Evolutionary conservation across 2,329 filamentous ascomycete genomes (phyloP).

Genomic region (Verticillium longisporum): DNA sequence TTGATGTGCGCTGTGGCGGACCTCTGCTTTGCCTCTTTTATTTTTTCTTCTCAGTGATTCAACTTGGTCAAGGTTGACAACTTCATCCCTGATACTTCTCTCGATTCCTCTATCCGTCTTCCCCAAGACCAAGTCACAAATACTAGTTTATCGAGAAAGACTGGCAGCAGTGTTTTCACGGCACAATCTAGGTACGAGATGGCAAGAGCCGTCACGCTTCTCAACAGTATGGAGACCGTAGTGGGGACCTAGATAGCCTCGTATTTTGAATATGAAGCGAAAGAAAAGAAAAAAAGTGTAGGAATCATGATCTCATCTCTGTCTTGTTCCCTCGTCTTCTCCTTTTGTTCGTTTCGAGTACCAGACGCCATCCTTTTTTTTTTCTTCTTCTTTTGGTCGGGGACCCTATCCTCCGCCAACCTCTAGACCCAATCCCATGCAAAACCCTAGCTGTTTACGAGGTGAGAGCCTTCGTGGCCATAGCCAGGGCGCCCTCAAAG

Average conservation of each 20-base stretch:
- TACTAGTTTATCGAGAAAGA: neutral
- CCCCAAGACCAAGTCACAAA: too few relatives aligned
- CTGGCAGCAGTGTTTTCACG: neutral
- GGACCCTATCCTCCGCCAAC: neutral
- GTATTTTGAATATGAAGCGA: too few relatives aligned
- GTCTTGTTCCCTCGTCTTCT: too few relatives aligned
- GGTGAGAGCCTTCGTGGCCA: constrained; percentile 70
- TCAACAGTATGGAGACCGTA: neutral
- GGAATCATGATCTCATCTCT: neutral
- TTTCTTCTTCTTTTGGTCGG: too few relatives aligned
- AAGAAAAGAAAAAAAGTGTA: too few relatives aligned
- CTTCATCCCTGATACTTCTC: too few relatives aligned
- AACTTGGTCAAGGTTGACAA: too few relatives aligned
- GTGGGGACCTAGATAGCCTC: neutral
- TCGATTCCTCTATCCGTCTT: too few relatives aligned
- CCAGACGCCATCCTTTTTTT: neutral
- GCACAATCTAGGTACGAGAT: neutral
- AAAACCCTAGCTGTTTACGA: constrained; percentile 1
- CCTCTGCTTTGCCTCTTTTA: too few relatives aligned
- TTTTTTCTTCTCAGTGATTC: too few relatives aligned
- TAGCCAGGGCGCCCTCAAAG: constrained; percentile 77
- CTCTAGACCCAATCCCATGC: neutral
- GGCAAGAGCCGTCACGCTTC: neutral
- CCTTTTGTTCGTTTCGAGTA: neutral
- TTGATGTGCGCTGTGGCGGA: neutral